Base-by-base conservation (phyloP, 2,329 filamentous ascomycete species). In the Sphaerulina musiva region DNA sequence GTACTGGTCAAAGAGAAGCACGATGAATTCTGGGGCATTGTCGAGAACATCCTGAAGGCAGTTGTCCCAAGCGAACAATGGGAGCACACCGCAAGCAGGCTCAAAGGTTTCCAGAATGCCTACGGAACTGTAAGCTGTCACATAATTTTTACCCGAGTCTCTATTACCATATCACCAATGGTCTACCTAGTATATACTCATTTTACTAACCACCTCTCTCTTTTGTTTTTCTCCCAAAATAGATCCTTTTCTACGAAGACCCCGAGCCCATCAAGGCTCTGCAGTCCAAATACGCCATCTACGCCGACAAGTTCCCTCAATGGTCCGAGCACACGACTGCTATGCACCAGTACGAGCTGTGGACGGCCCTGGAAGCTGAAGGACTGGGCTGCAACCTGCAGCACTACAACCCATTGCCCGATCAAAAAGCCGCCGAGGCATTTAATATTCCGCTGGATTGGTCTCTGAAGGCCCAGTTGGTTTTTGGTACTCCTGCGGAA, bases 401-500 rank as follows among this genome's bases (percentile, higher is more conserved):
- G 79, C 90, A 95, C 77, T 95, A 95, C 79, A 93, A 89, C 80
- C 89, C 89, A 17, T 73, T 95, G 55, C 82, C 95, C 63, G 86
- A 95, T 73, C 77, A 79, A 61, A 82, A 84, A 74, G 85, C 90
- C 50, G 74, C 79, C 43, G 76, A 76, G 58, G 75, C 82, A 63
- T 95, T 88, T 86, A 78, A 79, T 54, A 64, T 95, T 32, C 86
- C 87, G 42, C 66, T 73, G 14, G 79, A 80, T 64, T 95, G 90
- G 89, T 81, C 81, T 67, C 80, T 95, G 60, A 82, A 85, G 68
- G 85, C 87, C 23, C 89, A 95, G 79, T 76, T 96, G 61, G 89
- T 95, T 65, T 93, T 95, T 72, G 72, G 72, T 8, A 66, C 66
- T 41, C 61, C 65, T 1, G 61, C 61, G 6, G 69, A 65, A 39